phyloP scores from a whole-genome alignment of 1,284 basidiomycete genomes.

The Pseudozyma hubeiensis region DNA sequence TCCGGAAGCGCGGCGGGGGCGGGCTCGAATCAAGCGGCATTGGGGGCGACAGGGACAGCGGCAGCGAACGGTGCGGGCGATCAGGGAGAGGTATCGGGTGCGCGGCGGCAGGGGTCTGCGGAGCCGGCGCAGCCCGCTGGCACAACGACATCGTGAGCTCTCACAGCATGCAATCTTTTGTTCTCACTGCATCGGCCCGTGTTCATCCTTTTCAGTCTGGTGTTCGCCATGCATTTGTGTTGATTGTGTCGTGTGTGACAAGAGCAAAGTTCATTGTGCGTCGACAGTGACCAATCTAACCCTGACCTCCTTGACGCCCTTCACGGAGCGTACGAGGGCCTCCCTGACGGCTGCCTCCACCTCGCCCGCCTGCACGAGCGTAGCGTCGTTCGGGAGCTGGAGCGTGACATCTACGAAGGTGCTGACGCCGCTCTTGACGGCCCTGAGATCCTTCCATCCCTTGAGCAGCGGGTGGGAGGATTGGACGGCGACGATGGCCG shows the following conservation, averaged over 20 bases:
- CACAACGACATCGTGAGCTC: constrained; percentile 7
- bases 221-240: not conserved
- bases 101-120: too few species aligned
- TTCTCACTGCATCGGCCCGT: not conserved
- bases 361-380: constrained; percentile 40
- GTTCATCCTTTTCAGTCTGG: not conserved
- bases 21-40: constrained; percentile 5
- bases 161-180: too few species aligned
- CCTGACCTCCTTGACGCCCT: constrained; percentile 58
- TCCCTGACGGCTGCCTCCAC: constrained; percentile 47
- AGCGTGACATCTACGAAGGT: constrained; percentile 63
- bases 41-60: not conserved
- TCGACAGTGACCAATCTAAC: constrained; percentile 46
- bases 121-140: not conserved
- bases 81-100: not conserved
- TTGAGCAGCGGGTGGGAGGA: constrained; percentile 22
- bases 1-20: constrained; percentile 8
- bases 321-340: constrained; percentile 29
- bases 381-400: constrained; percentile 41
- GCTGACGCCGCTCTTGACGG: constrained; percentile 59
- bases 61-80: not conserved
- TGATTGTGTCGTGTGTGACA: too few species aligned
- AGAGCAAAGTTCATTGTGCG: not conserved
- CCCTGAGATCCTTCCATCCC: constrained; percentile 56
- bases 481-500: constrained; percentile 70